Conservation (phyloP, 176 grass and related monocot species). For the Elymus sibiricus region DNA sequence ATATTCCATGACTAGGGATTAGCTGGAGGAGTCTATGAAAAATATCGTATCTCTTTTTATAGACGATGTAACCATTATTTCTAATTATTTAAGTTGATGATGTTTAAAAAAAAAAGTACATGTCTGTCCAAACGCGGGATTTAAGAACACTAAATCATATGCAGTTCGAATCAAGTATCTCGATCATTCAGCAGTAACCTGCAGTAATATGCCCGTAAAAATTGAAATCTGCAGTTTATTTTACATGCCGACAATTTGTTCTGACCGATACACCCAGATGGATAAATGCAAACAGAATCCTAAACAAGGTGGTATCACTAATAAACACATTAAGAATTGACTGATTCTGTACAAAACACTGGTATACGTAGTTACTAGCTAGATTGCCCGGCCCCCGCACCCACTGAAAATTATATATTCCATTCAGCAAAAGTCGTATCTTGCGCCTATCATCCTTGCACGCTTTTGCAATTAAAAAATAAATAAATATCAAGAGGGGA, state of each 20-base stretch:
- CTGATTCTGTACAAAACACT: not conserved
- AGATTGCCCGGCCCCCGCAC: slow-evolving; percentile 30
- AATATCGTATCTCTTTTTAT: no score
- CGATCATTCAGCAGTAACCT: slow-evolving; percentile 4
- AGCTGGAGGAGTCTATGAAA: no score
- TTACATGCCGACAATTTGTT: not conserved
- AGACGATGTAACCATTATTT: no score
- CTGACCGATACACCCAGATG: not conserved
- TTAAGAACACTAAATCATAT: not conserved
- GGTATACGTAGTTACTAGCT: not conserved
- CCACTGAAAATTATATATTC: slow-evolving; percentile 31
- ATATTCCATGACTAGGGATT: no score
- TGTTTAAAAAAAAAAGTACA: no score
- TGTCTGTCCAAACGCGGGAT: not conserved
- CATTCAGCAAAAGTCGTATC: slow-evolving; percentile 42
- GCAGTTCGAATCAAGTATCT: not conserved
- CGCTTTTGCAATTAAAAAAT: slow-evolving; percentile 18
- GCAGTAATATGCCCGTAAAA: no score
- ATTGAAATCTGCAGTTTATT: no score
- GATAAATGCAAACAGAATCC: slow-evolving; percentile 29
- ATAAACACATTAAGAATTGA: slow-evolving; percentile 19
- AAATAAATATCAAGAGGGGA: slow-evolving; percentile 27
- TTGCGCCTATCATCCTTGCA: slow-evolving; percentile 37
- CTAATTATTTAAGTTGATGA: no score
- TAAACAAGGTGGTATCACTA: slow-evolving; percentile 15